These are phyloP conservation scores for Penicillium sp. DNA, from an alignment of 2,329 filamentous ascomycete species.

Conservation along the genomic window DNA sequence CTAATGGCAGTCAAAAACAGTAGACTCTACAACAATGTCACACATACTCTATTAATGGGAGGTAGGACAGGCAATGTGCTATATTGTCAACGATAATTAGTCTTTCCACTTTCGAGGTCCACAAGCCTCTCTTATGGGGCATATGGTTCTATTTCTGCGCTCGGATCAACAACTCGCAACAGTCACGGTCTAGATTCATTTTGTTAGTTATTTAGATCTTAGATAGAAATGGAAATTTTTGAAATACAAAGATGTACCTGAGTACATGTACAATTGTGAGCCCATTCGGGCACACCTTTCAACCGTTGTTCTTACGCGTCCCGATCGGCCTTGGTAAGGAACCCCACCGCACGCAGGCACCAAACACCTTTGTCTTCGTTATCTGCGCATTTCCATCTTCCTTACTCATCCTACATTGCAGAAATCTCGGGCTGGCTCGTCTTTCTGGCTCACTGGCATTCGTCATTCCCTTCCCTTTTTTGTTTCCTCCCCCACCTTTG, in stretches of 20 bases:
- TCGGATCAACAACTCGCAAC: background rate
- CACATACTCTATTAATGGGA: background rate
- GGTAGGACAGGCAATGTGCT: too few relatives aligned
- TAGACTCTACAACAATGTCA: background rate
- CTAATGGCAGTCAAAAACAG: too few relatives aligned
- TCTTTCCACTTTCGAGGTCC: background rate
- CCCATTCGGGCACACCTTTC: constrained; percentile 2
- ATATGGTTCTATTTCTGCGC: background rate
- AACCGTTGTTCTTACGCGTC: constrained; percentile 26
- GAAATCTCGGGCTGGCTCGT: constrained; percentile 26
- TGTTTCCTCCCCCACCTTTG: background rate
- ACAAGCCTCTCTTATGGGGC: background rate
- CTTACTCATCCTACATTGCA: constrained; percentile 14
- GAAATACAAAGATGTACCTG: background rate
- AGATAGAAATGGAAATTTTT: background rate
- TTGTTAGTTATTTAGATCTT: background rate
- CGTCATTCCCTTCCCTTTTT: constrained; percentile 5
- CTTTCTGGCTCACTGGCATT: constrained; percentile 12
- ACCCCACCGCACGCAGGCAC: constrained; percentile 29
- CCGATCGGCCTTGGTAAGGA: constrained; percentile 28
- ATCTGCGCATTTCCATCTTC: constrained; percentile 7
- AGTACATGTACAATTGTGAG: background rate
- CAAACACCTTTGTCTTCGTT: constrained; percentile 13
- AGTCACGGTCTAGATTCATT: background rate
- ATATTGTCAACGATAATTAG: background rate